Conservation (phyloP, 495 filamentous ascomycete species). For the Chaetomium fimeti region DNA sequence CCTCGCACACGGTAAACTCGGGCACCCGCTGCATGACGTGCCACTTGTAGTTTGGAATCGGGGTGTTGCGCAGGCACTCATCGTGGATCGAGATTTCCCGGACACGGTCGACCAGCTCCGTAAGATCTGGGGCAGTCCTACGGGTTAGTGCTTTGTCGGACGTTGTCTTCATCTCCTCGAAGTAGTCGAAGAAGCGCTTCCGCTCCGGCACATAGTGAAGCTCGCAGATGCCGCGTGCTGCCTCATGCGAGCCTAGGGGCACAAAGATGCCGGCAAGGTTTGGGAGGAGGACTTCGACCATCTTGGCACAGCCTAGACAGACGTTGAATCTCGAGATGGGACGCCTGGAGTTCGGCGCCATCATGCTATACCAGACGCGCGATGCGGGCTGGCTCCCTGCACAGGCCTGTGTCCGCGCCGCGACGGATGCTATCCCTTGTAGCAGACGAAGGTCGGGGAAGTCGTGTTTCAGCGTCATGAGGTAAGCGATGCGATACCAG, state of each 20-base stretch:
- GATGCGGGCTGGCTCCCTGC: slow-evolving; percentile 30
- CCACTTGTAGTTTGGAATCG: slow-evolving; percentile 37
- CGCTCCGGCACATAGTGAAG: slow-evolving; percentile 39
- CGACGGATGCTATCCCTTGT: slow-evolving; percentile 40
- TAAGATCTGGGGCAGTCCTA: slow-evolving; percentile 37
- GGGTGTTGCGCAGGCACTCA: slow-evolving; percentile 39
- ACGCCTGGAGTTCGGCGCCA: slow-evolving; percentile 35
- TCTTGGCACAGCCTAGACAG: slow-evolving; percentile 44
- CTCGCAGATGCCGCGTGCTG: slow-evolving; percentile 41
- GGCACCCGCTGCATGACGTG: slow-evolving; percentile 43
- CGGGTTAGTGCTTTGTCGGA: slow-evolving; percentile 39
- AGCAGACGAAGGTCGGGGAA: slow-evolving; percentile 43
- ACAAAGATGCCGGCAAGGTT: slow-evolving; percentile 44
- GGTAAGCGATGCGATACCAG: slow-evolving; percentile 50
- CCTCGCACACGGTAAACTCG: slow-evolving; percentile 46
- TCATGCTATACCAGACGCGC: slow-evolving; percentile 47
- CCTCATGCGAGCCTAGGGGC: slow-evolving; percentile 38
- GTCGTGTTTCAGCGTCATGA: slow-evolving; percentile 42
- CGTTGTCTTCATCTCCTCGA: slow-evolving; percentile 43
- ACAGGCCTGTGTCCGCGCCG: slow-evolving; percentile 38
- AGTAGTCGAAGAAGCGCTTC: slow-evolving; percentile 47
- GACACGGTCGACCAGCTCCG: slow-evolving; percentile 39
- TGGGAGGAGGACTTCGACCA: slow-evolving; percentile 44
- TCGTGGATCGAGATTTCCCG: slow-evolving; percentile 35
- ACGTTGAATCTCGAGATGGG: slow-evolving; percentile 41